phyloP scores from a whole-genome alignment of 768 basidiomycete species.

The Calocybe gangraenosa region DNA sequence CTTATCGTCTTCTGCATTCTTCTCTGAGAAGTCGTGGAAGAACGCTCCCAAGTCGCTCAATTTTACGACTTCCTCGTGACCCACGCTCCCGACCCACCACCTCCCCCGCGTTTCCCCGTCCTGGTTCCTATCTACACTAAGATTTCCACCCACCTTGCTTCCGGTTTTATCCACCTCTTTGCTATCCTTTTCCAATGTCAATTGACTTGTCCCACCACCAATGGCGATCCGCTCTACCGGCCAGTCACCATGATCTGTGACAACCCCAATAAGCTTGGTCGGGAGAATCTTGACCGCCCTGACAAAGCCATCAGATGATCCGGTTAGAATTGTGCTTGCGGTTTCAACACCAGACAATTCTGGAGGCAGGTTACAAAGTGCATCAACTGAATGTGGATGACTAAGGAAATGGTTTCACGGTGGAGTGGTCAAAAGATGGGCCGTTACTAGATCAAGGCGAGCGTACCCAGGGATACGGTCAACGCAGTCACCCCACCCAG shows the following conservation, averaged over 20 bases:
- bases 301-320: conserved; percentile 89
- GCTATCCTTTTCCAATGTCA: conserved; percentile 24
- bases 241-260: conserved; percentile 89
- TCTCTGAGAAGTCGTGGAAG: conserved; percentile 34
- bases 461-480: conserved; percentile 83
- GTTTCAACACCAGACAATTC: conserved; percentile 58
- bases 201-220: conserved; percentile 32
- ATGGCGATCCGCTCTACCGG: conserved; percentile 86
- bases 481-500: conserved; percentile 90
- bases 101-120: conserved; percentile 25
- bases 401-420: conserved; percentile 32
- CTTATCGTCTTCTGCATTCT: conserved; percentile 1
- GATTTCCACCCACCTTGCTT: conserved; percentile 6
- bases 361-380: conserved; percentile 70
- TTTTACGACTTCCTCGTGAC: conserved; percentile 83
- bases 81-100: conserved; percentile 90
- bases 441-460: not conserved
- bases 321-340: conserved; percentile 73
- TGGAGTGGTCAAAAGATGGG: conserved; percentile 1
- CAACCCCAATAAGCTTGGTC: conserved; percentile 84
- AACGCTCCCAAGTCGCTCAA: conserved; percentile 82
- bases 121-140: conserved; percentile 15
- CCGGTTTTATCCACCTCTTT: conserved; percentile 1
- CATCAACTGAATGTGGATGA: conserved; percentile 89
- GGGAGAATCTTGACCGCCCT: conserved; percentile 86